A percentile compares a stretch with the other conserved stretches of the same genome.
Conservation (phyloP, 768 basidiomycete species). For the Suillus bovinus region DNA sequence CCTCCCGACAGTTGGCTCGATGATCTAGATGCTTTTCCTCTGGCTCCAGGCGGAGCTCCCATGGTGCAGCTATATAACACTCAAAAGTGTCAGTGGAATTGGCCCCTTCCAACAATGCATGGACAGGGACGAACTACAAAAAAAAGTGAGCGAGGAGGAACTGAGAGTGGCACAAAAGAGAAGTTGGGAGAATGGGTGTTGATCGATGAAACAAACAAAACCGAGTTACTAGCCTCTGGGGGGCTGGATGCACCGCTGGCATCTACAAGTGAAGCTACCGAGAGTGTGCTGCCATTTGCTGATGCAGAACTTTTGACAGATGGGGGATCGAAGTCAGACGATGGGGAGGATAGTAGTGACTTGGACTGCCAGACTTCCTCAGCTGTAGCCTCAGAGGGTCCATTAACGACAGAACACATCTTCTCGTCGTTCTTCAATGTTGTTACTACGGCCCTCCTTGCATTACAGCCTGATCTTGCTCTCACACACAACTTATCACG, state of each 20-base stretch:
- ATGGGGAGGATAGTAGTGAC: too few relatives aligned
- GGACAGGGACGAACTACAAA: not conserved
- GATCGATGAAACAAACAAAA: not conserved
- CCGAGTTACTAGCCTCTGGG: too few relatives aligned
- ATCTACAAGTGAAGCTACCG: too few relatives aligned
- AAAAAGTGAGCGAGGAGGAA: not conserved
- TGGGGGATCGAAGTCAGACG: too few relatives aligned
- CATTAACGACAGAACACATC: not conserved
- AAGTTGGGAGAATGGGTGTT: not conserved
- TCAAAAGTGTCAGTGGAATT: too few relatives aligned
- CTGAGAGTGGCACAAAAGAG: not conserved
- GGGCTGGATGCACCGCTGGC: too few relatives aligned
- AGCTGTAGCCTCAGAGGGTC: too few relatives aligned
- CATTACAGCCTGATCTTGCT: not conserved
- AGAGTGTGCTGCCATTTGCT: not conserved
- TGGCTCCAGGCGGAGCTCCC: too few relatives aligned
- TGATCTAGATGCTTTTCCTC: too few relatives aligned
- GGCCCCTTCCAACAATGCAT: not conserved
- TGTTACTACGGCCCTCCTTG: not conserved
- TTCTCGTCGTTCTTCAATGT: not conserved
- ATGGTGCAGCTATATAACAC: too few relatives aligned
- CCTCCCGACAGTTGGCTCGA: too few relatives aligned
- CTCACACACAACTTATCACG: not conserved
- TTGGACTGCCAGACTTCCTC: too few relatives aligned
- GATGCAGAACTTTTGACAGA: not conserved